Percentiles rank a stretch among this genome's conserved stretches.
phyloP scores from a whole-genome alignment of 1,139 yeast genomes.

The Fermentozyma sake region DNA sequence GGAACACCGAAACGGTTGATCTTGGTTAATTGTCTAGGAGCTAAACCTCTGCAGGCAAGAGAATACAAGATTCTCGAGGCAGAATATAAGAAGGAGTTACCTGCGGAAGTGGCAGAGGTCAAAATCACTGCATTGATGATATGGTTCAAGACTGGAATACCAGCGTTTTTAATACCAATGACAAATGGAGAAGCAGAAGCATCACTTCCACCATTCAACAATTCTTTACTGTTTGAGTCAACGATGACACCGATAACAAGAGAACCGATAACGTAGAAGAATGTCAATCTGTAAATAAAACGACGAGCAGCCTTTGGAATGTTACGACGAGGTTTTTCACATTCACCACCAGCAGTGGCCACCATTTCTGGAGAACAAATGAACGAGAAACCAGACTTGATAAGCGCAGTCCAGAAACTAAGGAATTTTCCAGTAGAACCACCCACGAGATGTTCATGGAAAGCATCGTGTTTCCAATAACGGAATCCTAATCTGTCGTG shows the following conservation, averaged over 20 bases:
- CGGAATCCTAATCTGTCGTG: slow-evolving; percentile 42
- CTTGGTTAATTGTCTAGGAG: slow-evolving; percentile 53
- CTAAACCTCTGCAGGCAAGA: slow-evolving; percentile 56
- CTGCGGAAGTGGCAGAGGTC: slow-evolving; percentile 66
- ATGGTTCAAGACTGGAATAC: slow-evolving; percentile 57
- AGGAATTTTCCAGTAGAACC: slow-evolving; percentile 58
- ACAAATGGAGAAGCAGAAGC: slow-evolving; percentile 52
- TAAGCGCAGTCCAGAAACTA: slow-evolving; percentile 37
- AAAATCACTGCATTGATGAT: slow-evolving; percentile 66
- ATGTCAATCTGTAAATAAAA: slow-evolving; percentile 43
- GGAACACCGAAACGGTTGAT: slow-evolving; percentile 64
- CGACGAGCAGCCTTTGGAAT: slow-evolving; percentile 45
- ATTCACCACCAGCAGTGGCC: slow-evolving; percentile 39
- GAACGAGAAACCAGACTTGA: slow-evolving; percentile 39
- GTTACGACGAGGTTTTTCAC: slow-evolving; percentile 41
- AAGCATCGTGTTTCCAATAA: slow-evolving; percentile 63
- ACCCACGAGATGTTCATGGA: slow-evolving; percentile 30
- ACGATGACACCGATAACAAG: slow-evolving; percentile 46
- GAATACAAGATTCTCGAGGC: slow-evolving; percentile 68
- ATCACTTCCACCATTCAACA: slow-evolving; percentile 30
- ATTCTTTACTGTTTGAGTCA: slow-evolving; percentile 25
- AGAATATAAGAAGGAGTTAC: slow-evolving; percentile 69
- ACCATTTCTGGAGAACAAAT: slow-evolving; percentile 39
- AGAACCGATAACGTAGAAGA: slow-evolving; percentile 45
- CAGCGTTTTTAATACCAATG: slow-evolving; percentile 51